A percentile compares a stretch with the other conserved stretches of the same genome.
phyloP scores from a whole-genome alignment of 2,329 filamentous ascomycete genomes.

The Orbilia javanica region DNA sequence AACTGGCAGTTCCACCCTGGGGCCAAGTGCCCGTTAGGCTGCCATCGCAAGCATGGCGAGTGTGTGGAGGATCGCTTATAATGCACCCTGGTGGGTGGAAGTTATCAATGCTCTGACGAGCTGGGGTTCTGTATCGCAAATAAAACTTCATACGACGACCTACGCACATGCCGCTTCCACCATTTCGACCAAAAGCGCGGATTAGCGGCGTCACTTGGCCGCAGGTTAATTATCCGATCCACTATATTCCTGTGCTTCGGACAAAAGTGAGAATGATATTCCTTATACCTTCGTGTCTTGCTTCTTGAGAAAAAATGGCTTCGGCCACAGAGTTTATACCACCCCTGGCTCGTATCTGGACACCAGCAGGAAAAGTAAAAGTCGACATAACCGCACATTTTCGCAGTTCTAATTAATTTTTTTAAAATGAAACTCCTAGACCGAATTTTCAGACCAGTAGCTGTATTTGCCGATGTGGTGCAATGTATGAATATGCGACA shows the following conservation, averaged over 20 bases:
- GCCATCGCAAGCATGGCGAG: slow-evolving; percentile 29
- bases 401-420: too few relatives aligned
- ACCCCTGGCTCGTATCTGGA: neutral
- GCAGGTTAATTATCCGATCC: neutral
- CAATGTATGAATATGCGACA: too few relatives aligned
- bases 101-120: too few relatives aligned
- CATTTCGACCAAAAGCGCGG: neutral
- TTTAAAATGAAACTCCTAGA: too few relatives aligned
- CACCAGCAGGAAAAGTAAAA: slow-evolving; percentile 13
- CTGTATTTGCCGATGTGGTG: too few relatives aligned
- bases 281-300: neutral
- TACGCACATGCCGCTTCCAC: neutral
- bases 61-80: slow-evolving; percentile 22
- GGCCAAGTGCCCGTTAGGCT: slow-evolving; percentile 36
- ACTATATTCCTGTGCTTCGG: neutral
- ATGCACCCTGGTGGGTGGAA: too few relatives aligned
- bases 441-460: too few relatives aligned
- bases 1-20: slow-evolving; percentile 41
- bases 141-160: slow-evolving; percentile 2
- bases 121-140: neutral
- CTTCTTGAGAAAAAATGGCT: neutral
- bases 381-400: slow-evolving; percentile 1
- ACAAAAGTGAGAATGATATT: neutral
- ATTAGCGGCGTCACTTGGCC: neutral
- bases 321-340: slow-evolving; percentile 9